Evolutionary conservation across 768 basidiomycete species (phyloP), one percentile per base, ranked within the genome.

Genomic region (Naganishia kalamii): DNA sequence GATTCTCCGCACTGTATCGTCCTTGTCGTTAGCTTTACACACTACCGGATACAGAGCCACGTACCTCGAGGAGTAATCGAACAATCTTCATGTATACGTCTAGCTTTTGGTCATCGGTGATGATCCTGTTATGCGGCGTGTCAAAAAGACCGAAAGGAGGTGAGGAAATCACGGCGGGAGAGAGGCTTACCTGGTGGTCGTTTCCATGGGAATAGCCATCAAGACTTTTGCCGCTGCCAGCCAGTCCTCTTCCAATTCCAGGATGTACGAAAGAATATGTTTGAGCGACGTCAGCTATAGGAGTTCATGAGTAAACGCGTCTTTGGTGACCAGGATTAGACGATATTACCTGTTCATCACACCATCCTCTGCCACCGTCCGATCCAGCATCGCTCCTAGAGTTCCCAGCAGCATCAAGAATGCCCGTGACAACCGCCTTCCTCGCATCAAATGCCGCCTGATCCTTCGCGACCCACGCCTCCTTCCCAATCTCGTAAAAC

Each of bases 71-170:
- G 21, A 96, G 83, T 5, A 98, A 83, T 19, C 96, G 87, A 60
- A 98, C 90, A 69, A 98, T 94, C 65, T 93, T 88, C 65, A 98
- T 86, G 75, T 97, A 96, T 40, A 94, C 83, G 29, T 84, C 84
- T 40, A 99, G 84, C 77, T 92, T 96, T 60, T 94, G 91, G 66
- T 85, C 84, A 77, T 96, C 92, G 5, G 85, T 80, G 32, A 87
- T 81, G 15, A 85, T 30, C 15, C 49, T 64, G 23, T 57, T 8
- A 23, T 25, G 43, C 27, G n/a, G 3, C 32, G 35, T n/a, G 27
- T 30, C 21, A 21, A 48, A 10, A 13, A 12, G 32, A 12, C 6
- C 29, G 15, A n/a, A 12, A 8, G 44, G 6, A 17, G 19, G 21
- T 41, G 3, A 6, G 43, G 11, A 6, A 41, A 19, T 23, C 11